Base-by-base conservation (phyloP, 805 yeast species). In the Saturnispora dispora region DNA sequence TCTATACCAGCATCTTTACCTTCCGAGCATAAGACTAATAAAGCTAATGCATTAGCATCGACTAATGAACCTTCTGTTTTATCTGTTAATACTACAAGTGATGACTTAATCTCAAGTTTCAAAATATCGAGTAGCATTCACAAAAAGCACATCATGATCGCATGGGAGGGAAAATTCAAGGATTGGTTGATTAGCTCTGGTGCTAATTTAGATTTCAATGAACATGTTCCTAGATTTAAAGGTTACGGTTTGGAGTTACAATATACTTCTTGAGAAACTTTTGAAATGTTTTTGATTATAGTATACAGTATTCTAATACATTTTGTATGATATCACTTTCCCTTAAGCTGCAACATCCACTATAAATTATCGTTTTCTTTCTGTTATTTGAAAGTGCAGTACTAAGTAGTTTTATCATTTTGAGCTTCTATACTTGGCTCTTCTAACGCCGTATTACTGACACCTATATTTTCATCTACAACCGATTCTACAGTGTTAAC, bases 141-240 rank as follows among this genome's bases (percentile, higher is more conserved):
- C 44, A 83, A 82, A 48, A 75, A 73, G 56, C 74, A 79, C 53
- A 58, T 87, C 13, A 80, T 79, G 53, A 46, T 89, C 5, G 68
- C 87, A 44, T 91, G 97, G 96, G 96, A 87, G 60, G 96, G 97
- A 0, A 78, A 85, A 54, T 79, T 78, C 59, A 82, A 84, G 59
- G 95, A 88, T 42, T 85, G 91, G 63, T 64, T 91, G 48, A 70
- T 90, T 2, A 79, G 87, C 46, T 77, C 91, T 1, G 97, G 97
- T 0, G 72, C 79, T 6, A 79, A 75, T 51, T 53, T 86, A 3
- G 69, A 70, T 45, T 53, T 75, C 25, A 73, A 71, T 13, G 70
- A 74, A 1, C 63, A 68, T 22, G 66, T 65, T 4, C 83, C 85
- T 3, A 78, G 72, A 44, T 55, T 78, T 8, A 67, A 70, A 22